phyloP scores from a whole-genome alignment of 1,139 yeast genomes.

The Magnusiomyces clavatus region DNA sequence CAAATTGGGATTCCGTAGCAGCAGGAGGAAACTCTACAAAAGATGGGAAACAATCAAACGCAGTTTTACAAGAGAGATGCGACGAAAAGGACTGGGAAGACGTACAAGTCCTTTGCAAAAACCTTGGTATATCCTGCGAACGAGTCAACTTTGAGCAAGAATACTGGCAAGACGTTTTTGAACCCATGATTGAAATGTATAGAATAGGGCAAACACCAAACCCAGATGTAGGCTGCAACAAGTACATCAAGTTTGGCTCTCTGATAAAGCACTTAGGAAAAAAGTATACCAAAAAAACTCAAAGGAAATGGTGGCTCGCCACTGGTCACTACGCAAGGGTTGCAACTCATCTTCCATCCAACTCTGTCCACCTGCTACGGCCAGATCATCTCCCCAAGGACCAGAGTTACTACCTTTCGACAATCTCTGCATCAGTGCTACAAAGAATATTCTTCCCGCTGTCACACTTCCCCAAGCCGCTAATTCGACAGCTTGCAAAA shows the following conservation, averaged over 20 bases:
- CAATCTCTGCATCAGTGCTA: slow-evolving; percentile 45
- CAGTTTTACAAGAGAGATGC: slow-evolving; percentile 37
- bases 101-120: slow-evolving; percentile 56
- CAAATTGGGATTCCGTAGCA: slow-evolving; percentile 73
- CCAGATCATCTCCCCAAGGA: slow-evolving; percentile 62
- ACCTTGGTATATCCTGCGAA: slow-evolving; percentile 59
- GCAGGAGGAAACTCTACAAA: too few relatives aligned
- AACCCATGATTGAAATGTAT: slow-evolving; percentile 79
- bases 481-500: slow-evolving; percentile 62
- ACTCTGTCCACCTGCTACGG: slow-evolving; percentile 45
- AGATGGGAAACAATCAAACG: slow-evolving; percentile 1
- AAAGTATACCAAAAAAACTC: slow-evolving; percentile 22
- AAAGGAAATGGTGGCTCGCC: slow-evolving; percentile 65
- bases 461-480: slow-evolving; percentile 67
- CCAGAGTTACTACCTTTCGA: slow-evolving; percentile 84
- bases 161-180: slow-evolving; percentile 87
- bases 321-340: slow-evolving; percentile 89
- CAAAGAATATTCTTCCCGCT: slow-evolving; percentile 62
- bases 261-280: slow-evolving; percentile 48
- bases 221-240: slow-evolving; percentile 88
- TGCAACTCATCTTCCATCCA: slow-evolving; percentile 30
- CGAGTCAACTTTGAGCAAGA: slow-evolving; percentile 81
- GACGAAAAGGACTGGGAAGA: slow-evolving; percentile 86
- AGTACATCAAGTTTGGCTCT: slow-evolving; percentile 77
- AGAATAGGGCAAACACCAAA: slow-evolving; percentile 78